Conservation (phyloP, 1,139 yeast species). For the Suhomyces kunorum region DNA sequence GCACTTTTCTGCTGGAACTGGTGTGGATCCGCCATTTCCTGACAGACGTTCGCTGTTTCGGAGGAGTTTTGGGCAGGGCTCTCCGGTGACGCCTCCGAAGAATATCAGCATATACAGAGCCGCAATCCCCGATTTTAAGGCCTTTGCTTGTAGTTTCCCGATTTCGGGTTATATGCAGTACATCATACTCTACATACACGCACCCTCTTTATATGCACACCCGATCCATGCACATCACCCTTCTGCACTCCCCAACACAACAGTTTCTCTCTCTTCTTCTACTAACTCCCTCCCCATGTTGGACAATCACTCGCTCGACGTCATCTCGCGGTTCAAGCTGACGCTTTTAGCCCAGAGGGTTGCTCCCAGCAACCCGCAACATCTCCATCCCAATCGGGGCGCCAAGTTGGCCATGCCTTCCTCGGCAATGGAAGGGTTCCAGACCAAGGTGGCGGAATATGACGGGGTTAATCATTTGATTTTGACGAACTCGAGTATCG, state of each 20-base stretch:
- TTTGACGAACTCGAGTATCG: conserved; percentile 39
- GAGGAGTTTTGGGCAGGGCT: no score
- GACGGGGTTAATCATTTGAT: conserved; percentile 45
- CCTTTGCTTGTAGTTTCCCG: no score
- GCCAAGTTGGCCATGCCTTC: conserved; percentile 29
- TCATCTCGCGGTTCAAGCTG: conserved; percentile 42
- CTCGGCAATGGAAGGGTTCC: conserved; percentile 26
- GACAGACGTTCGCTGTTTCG: no score
- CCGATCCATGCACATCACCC: not conserved
- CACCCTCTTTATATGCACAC: not conserved
- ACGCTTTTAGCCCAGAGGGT: conserved; percentile 29
- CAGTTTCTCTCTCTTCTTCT: not conserved
- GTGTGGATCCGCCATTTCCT: no score
- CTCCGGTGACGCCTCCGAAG: no score
- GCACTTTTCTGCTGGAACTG: no score
- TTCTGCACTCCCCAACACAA: no score
- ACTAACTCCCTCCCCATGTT: conserved; percentile 28
- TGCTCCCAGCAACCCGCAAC: conserved; percentile 8
- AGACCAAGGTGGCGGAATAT: conserved; percentile 43
- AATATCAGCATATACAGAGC: no score
- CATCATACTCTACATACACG: not conserved
- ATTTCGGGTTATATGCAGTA: not conserved
- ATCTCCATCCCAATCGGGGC: conserved; percentile 38
- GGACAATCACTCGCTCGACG: conserved; percentile 43
- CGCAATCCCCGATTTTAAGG: no score